These are phyloP conservation scores for Syzygium malaccense DNA, from an alignment of 441 rosid species.

Conservation along the genomic window DNA sequence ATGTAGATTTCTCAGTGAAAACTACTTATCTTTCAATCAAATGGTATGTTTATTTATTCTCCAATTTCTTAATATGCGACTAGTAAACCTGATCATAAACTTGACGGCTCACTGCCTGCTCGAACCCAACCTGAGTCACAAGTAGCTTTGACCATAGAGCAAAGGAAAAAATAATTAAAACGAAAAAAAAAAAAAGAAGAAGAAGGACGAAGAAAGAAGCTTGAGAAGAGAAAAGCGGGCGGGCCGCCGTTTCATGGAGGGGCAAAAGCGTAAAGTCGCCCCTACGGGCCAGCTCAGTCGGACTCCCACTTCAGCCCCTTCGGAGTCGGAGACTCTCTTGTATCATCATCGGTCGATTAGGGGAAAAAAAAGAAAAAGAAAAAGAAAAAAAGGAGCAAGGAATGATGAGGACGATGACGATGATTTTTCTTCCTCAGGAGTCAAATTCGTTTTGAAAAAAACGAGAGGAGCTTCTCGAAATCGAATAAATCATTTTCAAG, in stretches of 20 bases:
- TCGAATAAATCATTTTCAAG: no score
- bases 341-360: background rate
- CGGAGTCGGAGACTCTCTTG: background rate
- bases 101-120: fast-evolving
- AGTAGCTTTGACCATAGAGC: background rate
- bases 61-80: background rate
- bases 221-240: background rate
- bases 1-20: background rate
- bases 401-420: background rate
- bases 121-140: background rate
- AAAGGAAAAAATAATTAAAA: background rate
- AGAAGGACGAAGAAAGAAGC: background rate
- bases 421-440: background rate
- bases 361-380: background rate
- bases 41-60: background rate
- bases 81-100: background rate
- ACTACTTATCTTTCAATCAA: background rate
- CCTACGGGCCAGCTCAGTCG: background rate
- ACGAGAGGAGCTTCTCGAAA: no score
- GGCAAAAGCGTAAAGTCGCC: background rate
- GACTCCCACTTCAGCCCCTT: background rate
- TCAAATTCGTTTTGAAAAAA: background rate
- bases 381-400: no score
- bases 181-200: fast-evolving
- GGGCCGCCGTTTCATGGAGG: background rate